Percentiles rank a stretch among this genome's conserved stretches.
These are phyloP conservation scores for Mesotaenium endlicherianum DNA, from an alignment of 139 green algal species.

Conservation along the genomic window DNA sequence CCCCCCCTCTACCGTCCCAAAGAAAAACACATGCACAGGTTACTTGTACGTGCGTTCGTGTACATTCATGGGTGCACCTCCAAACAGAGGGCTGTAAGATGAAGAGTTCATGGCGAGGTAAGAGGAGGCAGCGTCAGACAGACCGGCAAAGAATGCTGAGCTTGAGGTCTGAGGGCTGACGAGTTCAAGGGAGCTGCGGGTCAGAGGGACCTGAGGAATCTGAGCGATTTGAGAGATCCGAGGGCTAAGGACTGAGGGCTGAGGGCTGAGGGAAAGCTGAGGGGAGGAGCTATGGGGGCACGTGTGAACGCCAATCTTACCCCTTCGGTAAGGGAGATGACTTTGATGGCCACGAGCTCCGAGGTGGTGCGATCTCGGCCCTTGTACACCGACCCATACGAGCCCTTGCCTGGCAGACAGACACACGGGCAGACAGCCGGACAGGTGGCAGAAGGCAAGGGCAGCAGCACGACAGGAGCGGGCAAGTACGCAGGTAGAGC, in stretches of 20 bases:
- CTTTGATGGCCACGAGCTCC: slow-evolving; percentile 47
- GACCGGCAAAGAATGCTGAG: no score
- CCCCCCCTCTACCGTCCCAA: no score
- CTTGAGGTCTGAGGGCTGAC: no score
- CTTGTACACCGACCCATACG: slow-evolving; percentile 47
- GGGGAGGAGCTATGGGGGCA: background rate
- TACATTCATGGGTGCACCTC: background rate
- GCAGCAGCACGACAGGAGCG: background rate
- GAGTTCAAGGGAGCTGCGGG: no score
- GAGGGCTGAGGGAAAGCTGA: background rate
- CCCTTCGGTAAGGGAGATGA: slow-evolving; percentile 39
- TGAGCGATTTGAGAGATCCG: background rate
- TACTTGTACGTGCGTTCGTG: no score
- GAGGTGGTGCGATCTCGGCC: slow-evolving; percentile 8
- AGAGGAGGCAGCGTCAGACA: no score
- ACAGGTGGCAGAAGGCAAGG: background rate
- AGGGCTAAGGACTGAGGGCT: no score
- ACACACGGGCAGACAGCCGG: background rate
- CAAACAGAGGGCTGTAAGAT: background rate
- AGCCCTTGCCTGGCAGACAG: slow-evolving; percentile 30
- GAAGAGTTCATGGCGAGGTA: background rate
- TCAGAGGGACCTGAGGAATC: background rate
- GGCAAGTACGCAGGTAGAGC: background rate
- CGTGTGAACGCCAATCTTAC: slow-evolving; percentile 14
- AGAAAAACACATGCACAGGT: no score